Conservation (phyloP, 129 eudicot genomes). For the Lonicera japonica region DNA sequence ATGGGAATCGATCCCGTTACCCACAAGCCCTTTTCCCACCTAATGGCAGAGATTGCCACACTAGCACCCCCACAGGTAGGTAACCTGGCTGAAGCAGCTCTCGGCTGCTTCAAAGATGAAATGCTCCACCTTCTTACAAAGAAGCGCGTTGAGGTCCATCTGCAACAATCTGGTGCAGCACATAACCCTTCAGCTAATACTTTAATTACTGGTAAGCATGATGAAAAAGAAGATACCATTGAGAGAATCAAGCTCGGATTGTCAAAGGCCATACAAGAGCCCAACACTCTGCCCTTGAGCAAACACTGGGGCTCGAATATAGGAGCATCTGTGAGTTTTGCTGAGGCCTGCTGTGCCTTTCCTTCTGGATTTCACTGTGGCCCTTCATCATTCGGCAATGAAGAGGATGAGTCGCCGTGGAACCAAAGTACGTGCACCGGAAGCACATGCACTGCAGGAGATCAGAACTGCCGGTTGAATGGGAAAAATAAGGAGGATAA, state of each 20-base stretch:
- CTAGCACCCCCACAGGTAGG: slow-evolving; percentile 91
- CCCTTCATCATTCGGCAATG: slow-evolving; percentile 33
- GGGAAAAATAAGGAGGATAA: slow-evolving; percentile 39
- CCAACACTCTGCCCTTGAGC: slow-evolving; percentile 32
- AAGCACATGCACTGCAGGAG: slow-evolving; percentile 54
- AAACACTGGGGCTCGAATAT: slow-evolving; percentile 49
- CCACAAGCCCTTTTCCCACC: slow-evolving; percentile 94
- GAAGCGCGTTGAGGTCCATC: slow-evolving; percentile 65
- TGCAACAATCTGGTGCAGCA: slow-evolving; percentile 39
- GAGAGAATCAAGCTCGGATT: slow-evolving; percentile 68
- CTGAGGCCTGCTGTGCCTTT: not conserved
- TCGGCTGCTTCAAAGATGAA: slow-evolving; percentile 94
- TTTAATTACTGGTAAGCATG: slow-evolving; percentile 33
- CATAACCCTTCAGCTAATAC: slow-evolving; percentile 12
- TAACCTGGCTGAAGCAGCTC: slow-evolving; percentile 87
- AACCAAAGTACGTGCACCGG: slow-evolving; percentile 52
- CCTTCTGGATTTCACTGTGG: slow-evolving; percentile 26
- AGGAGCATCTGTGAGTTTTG: slow-evolving; percentile 31
- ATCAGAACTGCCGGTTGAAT: slow-evolving; percentile 31
- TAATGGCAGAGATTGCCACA: slow-evolving; percentile 87
- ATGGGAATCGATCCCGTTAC: slow-evolving; percentile 99
- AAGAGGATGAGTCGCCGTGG: slow-evolving; percentile 76
- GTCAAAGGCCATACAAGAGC: slow-evolving; percentile 72
- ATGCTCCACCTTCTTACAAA: slow-evolving; percentile 94
- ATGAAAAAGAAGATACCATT: slow-evolving; percentile 46